Evolutionary conservation across 257 asterid species (phyloP).

Genomic region (Solanum pinnatisectum): DNA sequence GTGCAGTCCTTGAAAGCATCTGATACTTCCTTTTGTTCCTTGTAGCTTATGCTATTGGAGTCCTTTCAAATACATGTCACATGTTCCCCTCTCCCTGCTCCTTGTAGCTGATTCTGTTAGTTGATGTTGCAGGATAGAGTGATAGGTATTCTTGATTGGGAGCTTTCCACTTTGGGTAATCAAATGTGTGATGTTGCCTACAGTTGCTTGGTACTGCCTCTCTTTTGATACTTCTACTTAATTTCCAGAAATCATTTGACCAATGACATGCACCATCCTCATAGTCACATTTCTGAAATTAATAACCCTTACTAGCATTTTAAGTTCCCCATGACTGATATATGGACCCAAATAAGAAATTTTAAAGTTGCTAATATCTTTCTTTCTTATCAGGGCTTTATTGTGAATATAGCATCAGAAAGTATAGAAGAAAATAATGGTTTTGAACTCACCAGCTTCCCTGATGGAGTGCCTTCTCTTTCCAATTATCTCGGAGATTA

Average conservation of each 20-base stretch:
- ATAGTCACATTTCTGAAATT: not conserved
- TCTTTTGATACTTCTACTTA: conserved; percentile 6
- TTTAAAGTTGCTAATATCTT: conserved; percentile 4
- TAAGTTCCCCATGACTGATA: not conserved
- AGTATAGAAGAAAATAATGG: conserved; percentile 42
- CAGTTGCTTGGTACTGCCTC: conserved; percentile 71
- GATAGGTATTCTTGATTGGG: conserved; percentile 96
- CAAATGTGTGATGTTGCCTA: conserved; percentile 96
- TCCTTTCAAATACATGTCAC: not conserved
- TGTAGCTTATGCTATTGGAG: not conserved
- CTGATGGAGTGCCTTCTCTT: conserved; percentile 79
- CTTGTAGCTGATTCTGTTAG: not conserved
- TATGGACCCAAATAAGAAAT: not conserved
- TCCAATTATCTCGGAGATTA: conserved; percentile 66
- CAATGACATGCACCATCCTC: not conserved
- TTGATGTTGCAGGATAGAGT: conserved; percentile 71
- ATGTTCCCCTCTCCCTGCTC: not conserved
- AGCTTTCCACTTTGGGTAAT: conserved; percentile 87
- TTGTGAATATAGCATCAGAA: conserved; percentile 50
- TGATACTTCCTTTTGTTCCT: not conserved
- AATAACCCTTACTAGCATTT: not conserved
- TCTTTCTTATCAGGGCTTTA: conserved; percentile 44
- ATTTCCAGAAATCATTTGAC: not conserved
- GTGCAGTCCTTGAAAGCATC: conserved; percentile 23
- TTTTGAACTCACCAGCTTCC: conserved; percentile 47